These are phyloP conservation scores for Fraxinus americana DNA, from an alignment of 257 asterid species.

Conservation along the genomic window DNA sequence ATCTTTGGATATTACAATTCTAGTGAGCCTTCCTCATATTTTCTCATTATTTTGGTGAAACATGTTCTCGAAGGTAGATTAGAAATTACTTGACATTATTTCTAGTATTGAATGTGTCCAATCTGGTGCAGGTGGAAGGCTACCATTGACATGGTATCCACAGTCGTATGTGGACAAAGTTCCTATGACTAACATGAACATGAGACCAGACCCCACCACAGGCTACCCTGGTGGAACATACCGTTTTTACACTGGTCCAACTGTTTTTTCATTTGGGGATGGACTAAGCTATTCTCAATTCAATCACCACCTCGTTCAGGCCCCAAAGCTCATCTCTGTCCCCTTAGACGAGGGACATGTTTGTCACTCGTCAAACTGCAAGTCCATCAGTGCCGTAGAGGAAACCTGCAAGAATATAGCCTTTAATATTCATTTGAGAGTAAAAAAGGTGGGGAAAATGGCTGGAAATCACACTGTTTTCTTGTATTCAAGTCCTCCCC, in stretches of 20 bases:
- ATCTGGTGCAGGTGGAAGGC: slow-evolving; percentile 53
- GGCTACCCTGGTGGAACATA: slow-evolving; percentile 68
- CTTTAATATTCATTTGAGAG: slow-evolving; percentile 45
- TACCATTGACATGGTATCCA: slow-evolving; percentile 81
- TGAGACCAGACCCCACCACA: slow-evolving; percentile 60
- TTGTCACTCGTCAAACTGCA: slow-evolving; percentile 47
- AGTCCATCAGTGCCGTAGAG: slow-evolving; percentile 36
- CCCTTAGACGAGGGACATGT: slow-evolving; percentile 44
- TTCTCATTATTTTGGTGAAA: not conserved
- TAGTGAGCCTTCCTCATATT: slow-evolving; percentile 35
- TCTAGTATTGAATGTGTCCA: not conserved
- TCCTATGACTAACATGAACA: slow-evolving; percentile 67
- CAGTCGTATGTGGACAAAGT: slow-evolving; percentile 53
- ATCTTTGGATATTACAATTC: slow-evolving; percentile 61
- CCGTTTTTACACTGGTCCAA: slow-evolving; percentile 59
- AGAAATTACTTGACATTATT: not conserved
- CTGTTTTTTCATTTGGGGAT: slow-evolving; percentile 50
- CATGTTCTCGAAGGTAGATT: not conserved
- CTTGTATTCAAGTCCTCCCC: slow-evolving; percentile 56
- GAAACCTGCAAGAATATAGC: slow-evolving; percentile 36
- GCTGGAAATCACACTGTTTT: slow-evolving; percentile 59
- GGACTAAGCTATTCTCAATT: slow-evolving; percentile 55
- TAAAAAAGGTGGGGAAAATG: slow-evolving; percentile 48
- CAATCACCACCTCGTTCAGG: slow-evolving; percentile 43
- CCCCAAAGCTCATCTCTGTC: slow-evolving; percentile 42